A percentile compares a stretch with the other conserved stretches of the same genome.
phyloP scores from a whole-genome alignment of 2,329 filamentous ascomycete species.

The Pseudocercospora musae region DNA sequence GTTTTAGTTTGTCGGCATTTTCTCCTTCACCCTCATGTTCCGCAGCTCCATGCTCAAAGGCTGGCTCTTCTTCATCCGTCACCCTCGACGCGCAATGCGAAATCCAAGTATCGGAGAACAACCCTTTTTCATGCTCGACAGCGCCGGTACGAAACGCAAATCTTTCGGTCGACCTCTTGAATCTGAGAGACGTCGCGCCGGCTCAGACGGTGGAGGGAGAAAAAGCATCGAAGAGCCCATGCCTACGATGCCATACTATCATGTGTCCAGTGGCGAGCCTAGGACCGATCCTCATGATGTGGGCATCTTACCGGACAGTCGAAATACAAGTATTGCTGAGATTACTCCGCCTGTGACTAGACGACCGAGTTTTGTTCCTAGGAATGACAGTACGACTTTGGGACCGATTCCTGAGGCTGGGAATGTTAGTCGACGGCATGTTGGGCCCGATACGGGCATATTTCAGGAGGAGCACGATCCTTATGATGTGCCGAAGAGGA shows the following conservation, averaged over 20 bases:
- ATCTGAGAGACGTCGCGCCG: slow-evolving; percentile 6
- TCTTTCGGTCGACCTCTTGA: slow-evolving; percentile 17
- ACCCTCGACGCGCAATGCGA: slow-evolving; percentile 11
- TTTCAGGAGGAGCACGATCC: neutral
- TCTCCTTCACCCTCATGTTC: slow-evolving; percentile 71
- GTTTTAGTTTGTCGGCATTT: slow-evolving; percentile 70
- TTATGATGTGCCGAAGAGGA: slow-evolving; percentile 1
- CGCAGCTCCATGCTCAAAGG: slow-evolving; percentile 72
- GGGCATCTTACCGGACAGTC: slow-evolving; percentile 6
- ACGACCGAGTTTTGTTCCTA: neutral
- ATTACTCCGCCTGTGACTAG: neutral
- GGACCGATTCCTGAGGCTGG: slow-evolving; percentile 3
- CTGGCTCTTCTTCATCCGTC: slow-evolving; percentile 62
- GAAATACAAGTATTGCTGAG: neutral
- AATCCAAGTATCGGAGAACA: slow-evolving; percentile 11
- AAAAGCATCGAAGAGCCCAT: neutral
- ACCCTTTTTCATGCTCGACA: slow-evolving; percentile 15
- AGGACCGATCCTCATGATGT: neutral
- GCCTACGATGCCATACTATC: too few species aligned
- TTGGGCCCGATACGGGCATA: neutral
- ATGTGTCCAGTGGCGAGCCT: too few species aligned
- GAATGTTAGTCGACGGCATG: slow-evolving; percentile 11
- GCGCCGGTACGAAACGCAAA: slow-evolving; percentile 13
- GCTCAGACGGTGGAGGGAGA: neutral
- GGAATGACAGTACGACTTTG: slow-evolving; percentile 1